Percentiles rank a stretch among this genome's conserved stretches.
These are phyloP conservation scores for Fusarium zealandicum DNA, from an alignment of 2,329 filamentous ascomycete genomes.

Conservation along the genomic window DNA sequence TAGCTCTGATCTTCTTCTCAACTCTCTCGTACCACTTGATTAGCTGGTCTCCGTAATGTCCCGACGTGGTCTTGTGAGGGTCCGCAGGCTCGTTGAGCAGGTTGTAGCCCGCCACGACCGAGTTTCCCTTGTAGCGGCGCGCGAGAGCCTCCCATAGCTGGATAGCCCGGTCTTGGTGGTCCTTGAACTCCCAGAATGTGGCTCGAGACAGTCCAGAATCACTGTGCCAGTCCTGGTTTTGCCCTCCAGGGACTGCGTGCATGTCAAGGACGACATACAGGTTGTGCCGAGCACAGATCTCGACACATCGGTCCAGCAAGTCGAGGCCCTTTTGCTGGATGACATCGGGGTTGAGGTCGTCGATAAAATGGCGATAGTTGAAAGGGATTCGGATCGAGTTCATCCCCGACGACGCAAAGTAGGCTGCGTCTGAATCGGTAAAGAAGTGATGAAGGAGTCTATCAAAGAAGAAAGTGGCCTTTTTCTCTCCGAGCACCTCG, in stretches of 20 bases:
- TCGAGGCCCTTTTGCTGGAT: slow-evolving; percentile 58
- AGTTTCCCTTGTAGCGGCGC: slow-evolving; percentile 51
- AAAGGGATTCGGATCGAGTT: slow-evolving; percentile 68
- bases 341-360: slow-evolving; percentile 58
- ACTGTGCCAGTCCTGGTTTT: slow-evolving; percentile 58
- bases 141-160: slow-evolving; percentile 54
- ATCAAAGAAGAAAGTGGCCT: slow-evolving; percentile 67
- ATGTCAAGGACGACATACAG: slow-evolving; percentile 56
- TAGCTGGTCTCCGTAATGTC: slow-evolving; percentile 41
- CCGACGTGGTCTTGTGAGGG: slow-evolving; percentile 35
- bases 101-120: slow-evolving; percentile 52
- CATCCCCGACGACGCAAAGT: slow-evolving; percentile 61
- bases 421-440: slow-evolving; percentile 63
- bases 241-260: slow-evolving; percentile 54
- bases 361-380: slow-evolving; percentile 65
- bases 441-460: slow-evolving; percentile 65
- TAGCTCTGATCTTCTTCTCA: slow-evolving; percentile 49
- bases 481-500: slow-evolving; percentile 61
- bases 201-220: slow-evolving; percentile 49
- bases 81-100: slow-evolving; percentile 46
- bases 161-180: slow-evolving; percentile 54
- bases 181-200: slow-evolving; percentile 56
- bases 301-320: slow-evolving; percentile 56
- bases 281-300: slow-evolving; percentile 52
- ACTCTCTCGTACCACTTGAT: slow-evolving; percentile 51